A percentile compares a stretch with the other conserved stretches of the same genome.
These are phyloP conservation scores for Yamadazyma sp. DNA, from an alignment of 805 yeast genomes.

Conservation along the genomic window DNA sequence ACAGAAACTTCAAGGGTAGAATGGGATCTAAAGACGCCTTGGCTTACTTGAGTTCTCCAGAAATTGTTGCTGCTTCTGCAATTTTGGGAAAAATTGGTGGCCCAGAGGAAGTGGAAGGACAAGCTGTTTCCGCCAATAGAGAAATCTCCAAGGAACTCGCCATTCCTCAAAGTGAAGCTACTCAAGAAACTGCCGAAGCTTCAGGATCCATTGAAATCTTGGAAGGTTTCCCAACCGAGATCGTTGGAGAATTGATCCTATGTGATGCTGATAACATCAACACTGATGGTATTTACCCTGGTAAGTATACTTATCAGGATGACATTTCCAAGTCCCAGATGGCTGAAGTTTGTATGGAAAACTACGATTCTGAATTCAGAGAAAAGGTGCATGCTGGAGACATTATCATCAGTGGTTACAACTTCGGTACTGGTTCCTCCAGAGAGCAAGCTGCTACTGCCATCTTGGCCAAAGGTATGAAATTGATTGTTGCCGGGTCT, in stretches of 20 bases:
- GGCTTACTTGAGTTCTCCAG: constrained; percentile 96
- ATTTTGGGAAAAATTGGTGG: constrained; percentile 91
- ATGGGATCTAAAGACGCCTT: constrained; percentile 98
- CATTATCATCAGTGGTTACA: constrained; percentile 87
- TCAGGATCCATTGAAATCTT: constrained; percentile 64
- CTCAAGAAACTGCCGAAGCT: constrained; percentile 30
- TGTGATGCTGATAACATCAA: constrained; percentile 97
- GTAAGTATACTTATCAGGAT: constrained; percentile 98
- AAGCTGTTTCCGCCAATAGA: constrained; percentile 37
- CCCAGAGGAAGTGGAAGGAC: constrained; percentile 80
- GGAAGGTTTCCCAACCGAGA: constrained; percentile 86
- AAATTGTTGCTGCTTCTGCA: constrained; percentile 98
- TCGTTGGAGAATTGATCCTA: constrained; percentile 87
- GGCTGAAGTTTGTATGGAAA: constrained; percentile 99
- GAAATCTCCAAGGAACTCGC: constrained; percentile 48
- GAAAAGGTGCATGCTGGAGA: constrained; percentile 81
- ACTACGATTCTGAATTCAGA: constrained; percentile 89
- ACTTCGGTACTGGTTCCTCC: constrained; percentile 97
- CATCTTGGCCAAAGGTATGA: constrained; percentile 89
- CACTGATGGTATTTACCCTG: constrained; percentile 99
- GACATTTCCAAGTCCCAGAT: constrained; percentile 91
- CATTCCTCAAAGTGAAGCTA: constrained; percentile 32
- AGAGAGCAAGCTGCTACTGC: constrained; percentile 99
- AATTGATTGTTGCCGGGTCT: constrained; percentile 92
- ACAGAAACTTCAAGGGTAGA: constrained; percentile 97